phyloP scores from a whole-genome alignment of 2,329 filamentous ascomycete genomes.

The Pezicula carpinea region DNA sequence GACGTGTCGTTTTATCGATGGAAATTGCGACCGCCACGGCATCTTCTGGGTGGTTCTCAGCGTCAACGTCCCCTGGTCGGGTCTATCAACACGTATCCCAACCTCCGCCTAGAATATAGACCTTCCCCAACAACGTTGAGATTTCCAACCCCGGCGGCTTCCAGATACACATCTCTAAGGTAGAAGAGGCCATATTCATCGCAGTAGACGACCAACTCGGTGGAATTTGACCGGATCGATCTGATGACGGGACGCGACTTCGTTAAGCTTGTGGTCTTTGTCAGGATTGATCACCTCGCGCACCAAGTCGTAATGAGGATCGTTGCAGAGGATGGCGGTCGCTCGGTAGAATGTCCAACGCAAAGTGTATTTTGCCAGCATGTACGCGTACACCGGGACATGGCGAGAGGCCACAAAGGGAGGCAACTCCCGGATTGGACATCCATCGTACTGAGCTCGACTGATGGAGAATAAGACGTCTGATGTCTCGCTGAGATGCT shows the following conservation, averaged over 20 bases:
- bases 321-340: constrained; percentile 24
- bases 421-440: constrained; percentile 21
- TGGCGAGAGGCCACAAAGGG: constrained; percentile 8
- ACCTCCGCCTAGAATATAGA: too few relatives aligned
- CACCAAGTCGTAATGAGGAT: constrained; percentile 18
- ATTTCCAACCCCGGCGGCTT: too few relatives aligned
- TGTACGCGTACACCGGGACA: constrained; percentile 28
- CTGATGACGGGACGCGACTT: constrained; percentile 29
- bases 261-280: constrained; percentile 28
- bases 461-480: constrained; percentile 33
- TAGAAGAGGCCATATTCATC: constrained; percentile 32
- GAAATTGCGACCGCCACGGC: too few relatives aligned
- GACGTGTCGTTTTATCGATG: too few relatives aligned
- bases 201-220: constrained; percentile 22
- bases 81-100: too few relatives aligned
- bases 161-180: constrained; percentile 15
- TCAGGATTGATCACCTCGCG: constrained; percentile 33
- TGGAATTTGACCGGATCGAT: constrained; percentile 28
- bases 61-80: too few relatives aligned
- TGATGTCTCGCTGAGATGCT: constrained; percentile 32
- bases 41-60: too few relatives aligned
- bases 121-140: too few relatives aligned
- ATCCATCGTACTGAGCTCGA: constrained; percentile 32
- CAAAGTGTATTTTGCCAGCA: constrained; percentile 33
- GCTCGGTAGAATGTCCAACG: constrained; percentile 32